Percentiles rank a stretch among this genome's conserved stretches.
These are phyloP conservation scores for Didymella glomerata DNA, from an alignment of 2,329 filamentous ascomycete genomes.

Conservation along the genomic window DNA sequence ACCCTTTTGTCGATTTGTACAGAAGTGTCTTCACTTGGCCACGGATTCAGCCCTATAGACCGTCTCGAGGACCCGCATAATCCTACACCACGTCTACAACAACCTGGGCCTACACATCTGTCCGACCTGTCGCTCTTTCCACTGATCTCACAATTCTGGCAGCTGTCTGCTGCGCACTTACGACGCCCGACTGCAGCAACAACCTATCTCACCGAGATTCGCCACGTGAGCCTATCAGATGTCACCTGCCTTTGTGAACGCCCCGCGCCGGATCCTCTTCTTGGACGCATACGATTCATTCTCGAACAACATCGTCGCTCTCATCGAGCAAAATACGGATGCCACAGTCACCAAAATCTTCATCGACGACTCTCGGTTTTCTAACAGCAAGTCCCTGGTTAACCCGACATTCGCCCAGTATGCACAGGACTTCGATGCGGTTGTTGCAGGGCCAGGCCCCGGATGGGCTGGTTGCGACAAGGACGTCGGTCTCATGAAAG, in stretches of 20 bases:
- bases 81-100: not conserved
- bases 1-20: not conserved
- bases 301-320: conserved; percentile 89
- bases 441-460: conserved; percentile 90
- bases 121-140: not conserved
- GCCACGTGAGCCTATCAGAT: conserved; percentile 29
- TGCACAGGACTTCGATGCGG: conserved; percentile 74
- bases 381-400: conserved; percentile 5
- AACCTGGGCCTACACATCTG: not conserved
- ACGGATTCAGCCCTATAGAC: conserved; percentile 2
- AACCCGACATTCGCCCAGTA: conserved; percentile 54
- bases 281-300: conserved; percentile 98
- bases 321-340: conserved; percentile 74
- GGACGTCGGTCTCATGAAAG: conserved; percentile 85
- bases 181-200: not conserved
- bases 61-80: conserved; percentile 6
- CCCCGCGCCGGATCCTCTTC: conserved; percentile 72
- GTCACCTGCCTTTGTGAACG: conserved; percentile 40
- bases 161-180: not conserved
- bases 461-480: conserved; percentile 74
- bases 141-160: not conserved
- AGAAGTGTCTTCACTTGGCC: conserved; percentile 1
- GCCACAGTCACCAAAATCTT: conserved; percentile 75
- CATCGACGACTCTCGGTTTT: conserved; percentile 63
- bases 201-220: conserved; percentile 1